Evolutionary conservation across 2,329 filamentous ascomycete species (phyloP).

Genomic region (Diplodia seriata): DNA sequence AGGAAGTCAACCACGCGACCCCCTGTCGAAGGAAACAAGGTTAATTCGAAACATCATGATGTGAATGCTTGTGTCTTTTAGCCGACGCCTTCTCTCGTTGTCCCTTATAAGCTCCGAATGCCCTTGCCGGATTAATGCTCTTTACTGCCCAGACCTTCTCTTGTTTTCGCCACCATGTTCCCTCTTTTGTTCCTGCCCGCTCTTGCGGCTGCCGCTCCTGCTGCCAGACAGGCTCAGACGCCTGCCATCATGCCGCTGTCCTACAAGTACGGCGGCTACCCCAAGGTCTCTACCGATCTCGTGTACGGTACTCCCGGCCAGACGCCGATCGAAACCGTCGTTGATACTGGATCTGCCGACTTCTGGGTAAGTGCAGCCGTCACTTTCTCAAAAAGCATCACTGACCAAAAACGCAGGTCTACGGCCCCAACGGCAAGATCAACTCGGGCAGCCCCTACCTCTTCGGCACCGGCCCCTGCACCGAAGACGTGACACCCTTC

Average conservation of each 20-base stretch:
- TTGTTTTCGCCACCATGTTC: constrained; percentile 16
- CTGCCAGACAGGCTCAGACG: constrained; percentile 5
- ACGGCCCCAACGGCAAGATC: constrained; percentile 33
- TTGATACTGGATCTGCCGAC: constrained; percentile 33
- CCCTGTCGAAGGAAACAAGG: constrained; percentile 21
- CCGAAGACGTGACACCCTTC: constrained; percentile 32
- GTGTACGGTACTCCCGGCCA: constrained; percentile 32
- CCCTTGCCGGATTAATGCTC: too few relatives aligned
- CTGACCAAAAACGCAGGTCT: constrained; percentile 2
- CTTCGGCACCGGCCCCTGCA: constrained; percentile 32
- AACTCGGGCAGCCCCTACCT: constrained; percentile 34
- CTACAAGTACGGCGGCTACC: constrained; percentile 34
- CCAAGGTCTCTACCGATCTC: constrained; percentile 33
- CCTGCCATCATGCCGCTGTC: constrained; percentile 17
- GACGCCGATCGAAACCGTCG: constrained; percentile 26
- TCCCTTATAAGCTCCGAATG: constrained; percentile 1
- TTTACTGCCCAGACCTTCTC: background rate
- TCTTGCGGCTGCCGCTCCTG: constrained; percentile 21
- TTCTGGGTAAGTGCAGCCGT: constrained; percentile 30
- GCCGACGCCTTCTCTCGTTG: background rate
- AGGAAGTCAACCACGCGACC: constrained; percentile 3
- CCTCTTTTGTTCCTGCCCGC: constrained; percentile 22
- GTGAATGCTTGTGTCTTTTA: background rate
- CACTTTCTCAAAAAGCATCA: background rate
- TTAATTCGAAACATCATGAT: constrained; percentile 17